Conservation (phyloP, 805 yeast species). For the Kuraishia hungarica region DNA sequence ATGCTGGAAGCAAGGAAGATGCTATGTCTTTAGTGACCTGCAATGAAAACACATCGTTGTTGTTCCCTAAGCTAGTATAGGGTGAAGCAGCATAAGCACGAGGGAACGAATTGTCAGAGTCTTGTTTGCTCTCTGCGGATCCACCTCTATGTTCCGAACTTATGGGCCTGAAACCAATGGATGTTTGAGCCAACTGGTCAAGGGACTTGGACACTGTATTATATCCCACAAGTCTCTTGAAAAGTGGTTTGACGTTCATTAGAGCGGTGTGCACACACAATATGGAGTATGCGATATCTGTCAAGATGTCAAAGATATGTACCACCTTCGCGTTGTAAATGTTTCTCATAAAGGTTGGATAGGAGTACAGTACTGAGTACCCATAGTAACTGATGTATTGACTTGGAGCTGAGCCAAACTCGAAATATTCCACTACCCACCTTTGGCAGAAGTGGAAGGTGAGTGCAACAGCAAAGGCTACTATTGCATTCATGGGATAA, state of each 20-base stretch:
- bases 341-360: background rate
- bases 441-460: background rate
- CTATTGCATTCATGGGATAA: constrained; percentile 19
- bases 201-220: constrained; percentile 11
- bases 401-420: background rate
- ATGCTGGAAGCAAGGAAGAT: background rate
- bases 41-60: background rate
- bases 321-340: background rate
- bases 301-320: constrained; percentile 12
- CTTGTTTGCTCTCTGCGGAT: background rate
- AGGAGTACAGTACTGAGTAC: background rate
- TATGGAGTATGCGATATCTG: constrained; percentile 18
- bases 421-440: background rate
- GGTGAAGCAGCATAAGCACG: background rate
- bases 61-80: background rate
- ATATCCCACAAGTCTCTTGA: constrained; percentile 10
- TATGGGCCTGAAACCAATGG: constrained; percentile 8
- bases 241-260: constrained; percentile 18
- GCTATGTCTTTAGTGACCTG: background rate
- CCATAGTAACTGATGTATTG: background rate
- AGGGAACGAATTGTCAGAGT: background rate
- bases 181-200: constrained; percentile 10
- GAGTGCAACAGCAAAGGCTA: constrained; percentile 11
- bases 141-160: background rate
- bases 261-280: constrained; percentile 21